Evolutionary conservation across 768 basidiomycete genomes (phyloP).

Genomic region (Tricholoma furcatifolium): DNA sequence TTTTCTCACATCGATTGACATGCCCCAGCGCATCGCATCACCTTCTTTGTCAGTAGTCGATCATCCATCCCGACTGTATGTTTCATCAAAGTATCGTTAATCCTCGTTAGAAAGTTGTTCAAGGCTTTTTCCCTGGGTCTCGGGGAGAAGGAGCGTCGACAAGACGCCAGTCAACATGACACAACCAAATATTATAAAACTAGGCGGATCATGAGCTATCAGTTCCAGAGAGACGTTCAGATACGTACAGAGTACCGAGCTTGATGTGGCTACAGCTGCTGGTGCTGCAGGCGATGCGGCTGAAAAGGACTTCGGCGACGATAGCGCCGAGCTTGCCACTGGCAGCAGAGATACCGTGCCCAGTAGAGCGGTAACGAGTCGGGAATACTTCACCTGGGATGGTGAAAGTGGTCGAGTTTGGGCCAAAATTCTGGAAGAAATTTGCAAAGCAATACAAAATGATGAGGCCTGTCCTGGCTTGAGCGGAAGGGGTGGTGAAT

Average conservation of each 20-base stretch:
- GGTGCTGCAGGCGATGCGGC: conserved; percentile 60
- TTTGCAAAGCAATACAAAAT: conserved; percentile 82
- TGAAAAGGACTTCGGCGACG: conserved; percentile 75
- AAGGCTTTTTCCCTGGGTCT: conserved; percentile 65
- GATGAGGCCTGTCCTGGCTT: conserved; percentile 58
- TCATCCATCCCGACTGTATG: too few relatives aligned
- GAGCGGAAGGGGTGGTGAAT: conserved; percentile 37
- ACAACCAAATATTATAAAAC: conserved; percentile 76
- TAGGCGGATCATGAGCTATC: conserved; percentile 21
- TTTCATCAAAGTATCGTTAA: too few relatives aligned
- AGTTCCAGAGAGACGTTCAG: neutral
- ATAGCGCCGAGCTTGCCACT: conserved; percentile 83
- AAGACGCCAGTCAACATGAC: conserved; percentile 85
- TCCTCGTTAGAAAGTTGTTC: conserved; percentile 75
- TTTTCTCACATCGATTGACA: too few relatives aligned
- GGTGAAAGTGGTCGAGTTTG: conserved; percentile 77
- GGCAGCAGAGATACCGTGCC: conserved; percentile 82
- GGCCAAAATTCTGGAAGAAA: conserved; percentile 89
- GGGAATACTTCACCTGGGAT: conserved; percentile 84
- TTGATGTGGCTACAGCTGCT: too few relatives aligned
- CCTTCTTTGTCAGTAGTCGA: too few relatives aligned
- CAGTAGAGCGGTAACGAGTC: conserved; percentile 83
- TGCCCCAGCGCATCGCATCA: too few relatives aligned
- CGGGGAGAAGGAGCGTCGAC: conserved; percentile 77
- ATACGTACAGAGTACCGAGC: conserved; percentile 64